phyloP scores from a whole-genome alignment of 805 yeast genomes.

The Saccharomycopsis synnaedendra region DNA sequence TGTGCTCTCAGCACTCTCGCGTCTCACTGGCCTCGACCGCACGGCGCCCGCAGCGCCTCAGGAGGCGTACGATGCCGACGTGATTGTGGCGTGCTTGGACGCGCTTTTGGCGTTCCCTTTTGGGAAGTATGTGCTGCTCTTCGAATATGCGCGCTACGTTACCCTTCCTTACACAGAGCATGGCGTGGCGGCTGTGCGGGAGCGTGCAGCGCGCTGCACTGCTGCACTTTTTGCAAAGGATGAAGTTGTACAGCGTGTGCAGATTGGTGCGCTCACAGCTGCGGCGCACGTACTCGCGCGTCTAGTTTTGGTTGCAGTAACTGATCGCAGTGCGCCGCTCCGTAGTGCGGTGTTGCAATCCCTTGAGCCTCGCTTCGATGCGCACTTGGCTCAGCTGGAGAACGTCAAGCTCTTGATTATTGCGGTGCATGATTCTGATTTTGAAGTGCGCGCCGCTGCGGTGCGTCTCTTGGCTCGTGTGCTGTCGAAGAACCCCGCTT shows the following conservation, averaged over 20 bases:
- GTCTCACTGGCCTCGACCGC: constrained; percentile 22
- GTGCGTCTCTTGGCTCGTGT: constrained; percentile 74
- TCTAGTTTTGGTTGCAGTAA: constrained; percentile 68
- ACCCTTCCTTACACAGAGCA: constrained; percentile 79
- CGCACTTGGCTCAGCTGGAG: constrained; percentile 89
- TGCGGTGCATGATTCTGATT: constrained; percentile 85
- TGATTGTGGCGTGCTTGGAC: constrained; percentile 62
- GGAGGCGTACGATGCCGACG: too few relatives aligned
- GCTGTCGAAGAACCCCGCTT: constrained; percentile 85
- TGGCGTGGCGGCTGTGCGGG: constrained; percentile 66
- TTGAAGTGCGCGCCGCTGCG: constrained; percentile 70
- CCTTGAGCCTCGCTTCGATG: constrained; percentile 68
- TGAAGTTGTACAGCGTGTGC: constrained; percentile 74
- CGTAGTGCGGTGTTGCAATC: constrained; percentile 68
- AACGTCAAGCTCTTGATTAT: constrained; percentile 76
- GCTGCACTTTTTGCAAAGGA: constrained; percentile 66
- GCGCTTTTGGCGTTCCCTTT: constrained; percentile 70
- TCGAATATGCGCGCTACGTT: constrained; percentile 80
- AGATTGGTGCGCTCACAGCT: constrained; percentile 69
- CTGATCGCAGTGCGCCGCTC: constrained; percentile 82
- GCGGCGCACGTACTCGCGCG: constrained; percentile 80
- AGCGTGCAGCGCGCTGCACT: constrained; percentile 76
- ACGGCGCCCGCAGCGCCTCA: constrained; percentile 25
- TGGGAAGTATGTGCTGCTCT: constrained; percentile 53
- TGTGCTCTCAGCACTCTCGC: too few relatives aligned